Evolutionary conservation across 768 basidiomycete genomes (phyloP), one percentile per base, ranked within the genome.

Genomic region (Mycena maculata): DNA sequence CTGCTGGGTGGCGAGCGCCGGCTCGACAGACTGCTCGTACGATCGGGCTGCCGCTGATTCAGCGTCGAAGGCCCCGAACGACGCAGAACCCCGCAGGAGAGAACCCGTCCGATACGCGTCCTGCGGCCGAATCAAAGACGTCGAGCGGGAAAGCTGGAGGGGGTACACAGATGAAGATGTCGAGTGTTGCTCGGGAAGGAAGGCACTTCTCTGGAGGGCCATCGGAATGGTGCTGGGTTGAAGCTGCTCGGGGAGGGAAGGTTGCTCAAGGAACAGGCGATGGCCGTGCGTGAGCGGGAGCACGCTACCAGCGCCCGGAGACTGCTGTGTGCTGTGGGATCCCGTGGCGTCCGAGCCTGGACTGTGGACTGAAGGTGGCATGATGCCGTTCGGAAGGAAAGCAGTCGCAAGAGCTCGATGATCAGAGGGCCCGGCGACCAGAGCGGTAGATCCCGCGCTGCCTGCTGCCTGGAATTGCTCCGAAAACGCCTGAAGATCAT

Each of bases 101-200:
- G 45, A 22, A 22, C 4, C 39, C 8, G 12, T 20, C 36, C 13
- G 45, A 60, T 25, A 13, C 28, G 18, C n/a, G 1, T 28, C 39
- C 47, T 42, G 63, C 23, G 63, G 39, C 11, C 42, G 54, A 23
- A 52, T 58, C 45, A 23, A 30, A 20, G 47, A 42, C 39, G 47
- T 49, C 38, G 47, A 50, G 38, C 13, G 28, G 8, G 22, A 30
- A 42, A 42, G 5, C 16, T 15, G 13, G 31, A 39, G 8, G 39
- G 48, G 49, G 6, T 33, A 28, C 18, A 39, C 18, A 48, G 11
- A 31, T 30, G 23, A 33, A 8, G 20, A 2, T 42, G 36, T 33
- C 39, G 13, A 42, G 2, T 20, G 39, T 23, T 23, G 25, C 45
- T 48, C 6, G 23, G 7, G 23, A 27, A 27, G n/a, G 28, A 20